Percentiles rank a stretch among this genome's conserved stretches.
Conservation (phyloP, 768 basidiomycete species). For the Kwoniella bestiolae region DNA sequence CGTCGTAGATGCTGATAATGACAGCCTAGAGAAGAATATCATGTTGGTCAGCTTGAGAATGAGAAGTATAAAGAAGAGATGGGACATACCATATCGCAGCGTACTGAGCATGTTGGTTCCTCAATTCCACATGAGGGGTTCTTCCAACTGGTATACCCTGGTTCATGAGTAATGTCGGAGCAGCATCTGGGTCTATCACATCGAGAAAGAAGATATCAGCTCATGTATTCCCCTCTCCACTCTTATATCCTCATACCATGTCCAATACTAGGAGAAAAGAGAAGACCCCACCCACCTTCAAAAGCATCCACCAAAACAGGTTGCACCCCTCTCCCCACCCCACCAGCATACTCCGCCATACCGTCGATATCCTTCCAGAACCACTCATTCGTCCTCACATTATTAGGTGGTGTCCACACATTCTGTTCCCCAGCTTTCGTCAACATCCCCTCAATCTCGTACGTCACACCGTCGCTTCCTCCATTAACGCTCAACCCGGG, state of each 20-base stretch:
- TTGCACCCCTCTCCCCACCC: conserved; percentile 72
- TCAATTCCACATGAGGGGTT: conserved; percentile 76
- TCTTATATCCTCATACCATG: too few species aligned
- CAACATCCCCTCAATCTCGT: conserved; percentile 84
- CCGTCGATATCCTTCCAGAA: conserved; percentile 85
- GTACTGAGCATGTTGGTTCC: conserved; percentile 94
- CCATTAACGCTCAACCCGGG: conserved; percentile 27
- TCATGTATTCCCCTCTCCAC: neutral
- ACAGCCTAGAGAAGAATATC: conserved; percentile 67
- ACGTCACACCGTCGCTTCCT: conserved; percentile 61
- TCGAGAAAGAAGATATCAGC: neutral
- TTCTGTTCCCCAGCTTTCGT: conserved; percentile 66
- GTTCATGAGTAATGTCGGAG: conserved; percentile 47
- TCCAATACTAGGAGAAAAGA: neutral
- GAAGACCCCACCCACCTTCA: conserved; percentile 75
- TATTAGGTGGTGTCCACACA: conserved; percentile 91
- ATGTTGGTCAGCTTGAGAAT: conserved; percentile 8
- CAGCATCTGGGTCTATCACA: conserved; percentile 72
- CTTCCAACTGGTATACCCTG: conserved; percentile 87
- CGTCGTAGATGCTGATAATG: conserved; percentile 80
- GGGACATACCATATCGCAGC: conserved; percentile 82
- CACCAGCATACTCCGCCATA: conserved; percentile 79
- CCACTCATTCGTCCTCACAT: conserved; percentile 78
- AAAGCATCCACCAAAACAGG: conserved; percentile 89
- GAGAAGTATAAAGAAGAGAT: neutral